Evolutionary conservation across 177 flowering plant species (phyloP).

Genomic region (Vitis hybrid): DNA sequence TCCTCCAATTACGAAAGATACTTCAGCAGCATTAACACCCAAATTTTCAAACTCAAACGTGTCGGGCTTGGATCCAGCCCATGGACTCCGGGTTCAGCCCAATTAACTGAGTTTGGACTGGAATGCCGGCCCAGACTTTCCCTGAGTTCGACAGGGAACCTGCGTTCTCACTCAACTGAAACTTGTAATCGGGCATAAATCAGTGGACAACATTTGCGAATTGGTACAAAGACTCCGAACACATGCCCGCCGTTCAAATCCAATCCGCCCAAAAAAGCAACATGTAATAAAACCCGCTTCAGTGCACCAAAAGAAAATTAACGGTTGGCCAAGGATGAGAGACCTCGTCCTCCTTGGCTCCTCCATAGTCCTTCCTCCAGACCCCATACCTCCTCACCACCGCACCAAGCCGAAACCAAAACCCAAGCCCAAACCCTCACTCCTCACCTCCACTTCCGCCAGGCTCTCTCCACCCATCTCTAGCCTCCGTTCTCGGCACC

Average conservation of each 20-base stretch:
- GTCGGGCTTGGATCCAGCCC: no score
- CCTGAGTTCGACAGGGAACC: no score
- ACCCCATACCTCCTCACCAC: constrained; percentile 15
- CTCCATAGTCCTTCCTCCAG: constrained; percentile 27
- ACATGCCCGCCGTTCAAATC: no score
- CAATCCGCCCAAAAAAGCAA: no score
- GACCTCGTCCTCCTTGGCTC: constrained; percentile 43
- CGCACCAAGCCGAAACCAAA: constrained; percentile 14
- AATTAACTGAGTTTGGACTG: no score
- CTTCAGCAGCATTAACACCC: constrained; percentile 76
- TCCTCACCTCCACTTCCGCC: constrained; percentile 19
- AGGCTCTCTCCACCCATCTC: constrained; percentile 14
- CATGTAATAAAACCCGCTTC: neutral
- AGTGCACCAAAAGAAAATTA: constrained; percentile 1
- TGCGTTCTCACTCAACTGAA: no score
- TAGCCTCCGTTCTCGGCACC: constrained; percentile 18
- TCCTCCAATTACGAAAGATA: constrained; percentile 75
- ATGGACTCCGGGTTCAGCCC: no score
- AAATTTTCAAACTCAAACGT: no score
- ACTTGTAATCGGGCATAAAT: no score
- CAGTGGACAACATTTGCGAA: no score
- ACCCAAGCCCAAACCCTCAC: constrained; percentile 12
- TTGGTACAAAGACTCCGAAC: no score
- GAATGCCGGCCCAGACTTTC: no score
- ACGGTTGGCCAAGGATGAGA: constrained; percentile 48